Evolutionary conservation across 2,329 filamentous ascomycete species (phyloP).

Genomic region (Penicillium occitanis): DNA sequence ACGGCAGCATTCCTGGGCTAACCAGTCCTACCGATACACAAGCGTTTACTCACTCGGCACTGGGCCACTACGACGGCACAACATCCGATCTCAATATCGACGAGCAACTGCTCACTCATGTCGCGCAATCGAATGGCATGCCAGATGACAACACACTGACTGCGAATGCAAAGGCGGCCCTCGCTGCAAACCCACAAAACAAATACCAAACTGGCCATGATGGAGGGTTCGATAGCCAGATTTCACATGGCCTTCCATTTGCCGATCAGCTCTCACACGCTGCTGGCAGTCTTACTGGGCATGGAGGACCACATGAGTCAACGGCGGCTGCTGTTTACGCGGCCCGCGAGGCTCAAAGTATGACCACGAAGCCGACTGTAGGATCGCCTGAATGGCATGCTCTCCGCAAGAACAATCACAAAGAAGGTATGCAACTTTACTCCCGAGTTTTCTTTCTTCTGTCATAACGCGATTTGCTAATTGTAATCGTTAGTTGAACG

Average conservation of each 20-base stretch:
- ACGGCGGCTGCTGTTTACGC: conserved; percentile 61
- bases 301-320: conserved; percentile 45
- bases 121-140: conserved; percentile 55
- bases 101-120: conserved; percentile 50
- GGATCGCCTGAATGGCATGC: conserved; percentile 98
- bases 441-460: not conserved
- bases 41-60: conserved; percentile 37
- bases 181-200: conserved; percentile 46
- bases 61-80: conserved; percentile 37
- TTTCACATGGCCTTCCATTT: conserved; percentile 38
- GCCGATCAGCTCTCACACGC: conserved; percentile 43
- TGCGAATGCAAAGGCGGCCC: conserved; percentile 44
- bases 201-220: conserved; percentile 48
- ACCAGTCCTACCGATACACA: conserved; percentile 29
- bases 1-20: conserved; percentile 38
- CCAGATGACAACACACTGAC: conserved; percentile 49
- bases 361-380: conserved; percentile 75
- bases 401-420: conserved; percentile 94
- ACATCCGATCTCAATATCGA: conserved; percentile 43
- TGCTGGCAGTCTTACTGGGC: conserved; percentile 8
- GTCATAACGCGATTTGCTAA: conserved; percentile 24
- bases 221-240: conserved; percentile 38
- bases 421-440: conserved; percentile 71
- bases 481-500: conserved; percentile 70
- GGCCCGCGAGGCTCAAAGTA: conserved; percentile 52